Conservation (phyloP, 1,284 basidiomycete species). For the Malassezia globosa region DNA sequence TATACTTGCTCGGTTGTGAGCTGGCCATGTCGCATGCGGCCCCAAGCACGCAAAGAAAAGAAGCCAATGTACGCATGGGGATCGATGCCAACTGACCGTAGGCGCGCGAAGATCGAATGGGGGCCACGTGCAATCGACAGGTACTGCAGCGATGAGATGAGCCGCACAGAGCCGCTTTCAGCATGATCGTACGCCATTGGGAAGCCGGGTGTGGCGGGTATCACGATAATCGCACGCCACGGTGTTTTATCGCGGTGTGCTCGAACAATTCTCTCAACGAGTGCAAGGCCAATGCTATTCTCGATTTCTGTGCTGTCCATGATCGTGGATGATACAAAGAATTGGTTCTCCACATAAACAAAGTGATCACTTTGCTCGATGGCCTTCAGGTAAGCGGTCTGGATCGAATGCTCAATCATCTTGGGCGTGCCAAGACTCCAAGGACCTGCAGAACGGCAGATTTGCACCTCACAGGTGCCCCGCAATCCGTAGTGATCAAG, state of each 20-base stretch:
- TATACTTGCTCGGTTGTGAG: conserved; percentile 71
- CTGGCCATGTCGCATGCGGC: conserved; percentile 69
- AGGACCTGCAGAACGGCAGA: conserved; percentile 84
- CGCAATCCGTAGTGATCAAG: conserved; percentile 70
- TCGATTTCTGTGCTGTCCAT: conserved; percentile 77
- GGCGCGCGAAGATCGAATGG: conserved; percentile 76
- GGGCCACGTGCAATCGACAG: conserved; percentile 81
- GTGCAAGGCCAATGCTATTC: conserved; percentile 86
- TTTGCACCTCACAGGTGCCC: conserved; percentile 93
- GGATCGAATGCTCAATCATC: conserved; percentile 80
- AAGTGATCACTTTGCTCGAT: conserved; percentile 81
- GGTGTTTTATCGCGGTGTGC: conserved; percentile 69
- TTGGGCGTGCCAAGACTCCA: conserved; percentile 89
- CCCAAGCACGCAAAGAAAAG: conserved; percentile 88
- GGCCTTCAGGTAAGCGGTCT: conserved; percentile 80
- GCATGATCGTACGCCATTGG: conserved; percentile 82
- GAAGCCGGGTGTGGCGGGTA: conserved; percentile 87
- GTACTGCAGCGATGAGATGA: conserved; percentile 51
- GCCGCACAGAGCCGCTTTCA: conserved; percentile 73
- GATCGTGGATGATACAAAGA: conserved; percentile 90
- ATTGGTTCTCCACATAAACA: conserved; percentile 73
- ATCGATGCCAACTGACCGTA: conserved; percentile 70
- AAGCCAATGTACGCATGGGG: conserved; percentile 86
- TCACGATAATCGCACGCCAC: conserved; percentile 87
- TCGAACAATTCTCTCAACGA: conserved; percentile 79